These are phyloP conservation scores for Capsicum rhomboideum DNA, from an alignment of 257 asterid genomes.

Conservation along the genomic window DNA sequence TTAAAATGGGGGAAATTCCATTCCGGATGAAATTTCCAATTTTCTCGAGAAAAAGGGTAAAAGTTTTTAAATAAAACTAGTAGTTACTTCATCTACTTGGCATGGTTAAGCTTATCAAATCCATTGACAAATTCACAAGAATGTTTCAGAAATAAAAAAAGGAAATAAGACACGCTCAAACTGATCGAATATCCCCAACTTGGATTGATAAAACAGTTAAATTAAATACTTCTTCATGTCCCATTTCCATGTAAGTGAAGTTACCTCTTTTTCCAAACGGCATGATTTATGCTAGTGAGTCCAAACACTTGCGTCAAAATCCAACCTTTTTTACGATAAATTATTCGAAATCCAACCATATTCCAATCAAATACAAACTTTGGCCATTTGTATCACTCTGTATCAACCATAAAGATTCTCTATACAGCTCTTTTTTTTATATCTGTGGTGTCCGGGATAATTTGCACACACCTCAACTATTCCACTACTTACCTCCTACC, in stretches of 20 bases:
- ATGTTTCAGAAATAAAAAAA: neutral
- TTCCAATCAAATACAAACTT: neutral
- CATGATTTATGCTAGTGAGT: neutral
- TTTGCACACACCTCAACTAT: neutral
- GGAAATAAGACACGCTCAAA: neutral
- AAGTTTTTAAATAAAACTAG: neutral
- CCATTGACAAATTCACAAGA: neutral
- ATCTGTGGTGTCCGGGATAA: neutral
- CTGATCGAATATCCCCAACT: neutral
- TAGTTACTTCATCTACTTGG: neutral
- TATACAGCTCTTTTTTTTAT: neutral
- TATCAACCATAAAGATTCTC: neutral
- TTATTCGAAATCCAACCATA: neutral
- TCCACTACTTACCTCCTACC: neutral
- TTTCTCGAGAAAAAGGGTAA: neutral
- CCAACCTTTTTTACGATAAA: neutral
- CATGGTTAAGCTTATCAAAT: neutral
- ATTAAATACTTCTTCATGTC: neutral
- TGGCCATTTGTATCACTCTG: neutral
- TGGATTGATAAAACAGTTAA: neutral
- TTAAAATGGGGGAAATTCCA: neutral
- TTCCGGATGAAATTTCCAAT: neutral
- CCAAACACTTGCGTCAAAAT: neutral
- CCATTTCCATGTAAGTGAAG: neutral
- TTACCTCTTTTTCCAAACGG: neutral